Evolutionary conservation across 805 yeast species (phyloP).

Genomic region (Maudiozyma barnettii): DNA sequence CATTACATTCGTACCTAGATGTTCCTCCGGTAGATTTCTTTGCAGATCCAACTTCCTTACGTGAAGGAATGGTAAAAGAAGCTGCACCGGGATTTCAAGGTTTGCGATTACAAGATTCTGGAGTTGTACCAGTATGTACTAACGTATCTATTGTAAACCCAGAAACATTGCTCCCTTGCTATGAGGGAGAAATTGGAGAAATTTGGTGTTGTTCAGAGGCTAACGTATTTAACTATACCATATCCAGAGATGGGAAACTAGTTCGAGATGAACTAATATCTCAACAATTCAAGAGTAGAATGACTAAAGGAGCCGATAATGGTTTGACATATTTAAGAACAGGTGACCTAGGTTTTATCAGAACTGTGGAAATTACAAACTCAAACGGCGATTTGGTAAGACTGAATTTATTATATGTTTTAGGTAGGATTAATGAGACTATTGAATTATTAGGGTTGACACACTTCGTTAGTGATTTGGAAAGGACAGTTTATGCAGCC

Average conservation of each 20-base stretch:
- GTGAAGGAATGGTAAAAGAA: conserved; percentile 79
- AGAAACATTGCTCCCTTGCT: conserved; percentile 70
- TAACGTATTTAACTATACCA: conserved; percentile 52
- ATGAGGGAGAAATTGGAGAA: conserved; percentile 90
- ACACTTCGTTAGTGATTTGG: conserved; percentile 84
- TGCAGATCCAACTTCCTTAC: conserved; percentile 76
- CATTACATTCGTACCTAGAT: conserved; percentile 72
- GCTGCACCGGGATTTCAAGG: conserved; percentile 6
- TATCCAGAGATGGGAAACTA: conserved; percentile 29
- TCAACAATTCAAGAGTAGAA: conserved; percentile 52
- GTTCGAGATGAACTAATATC: conserved; percentile 43
- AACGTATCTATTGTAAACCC: conserved; percentile 94
- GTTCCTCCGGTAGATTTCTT: conserved; percentile 81
- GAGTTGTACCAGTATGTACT: conserved; percentile 91
- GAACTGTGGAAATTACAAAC: conserved; percentile 47
- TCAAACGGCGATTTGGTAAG: conserved; percentile 31
- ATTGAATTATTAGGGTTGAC: conserved; percentile 86
- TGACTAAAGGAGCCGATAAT: conserved; percentile 51
- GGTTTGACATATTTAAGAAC: conserved; percentile 68
- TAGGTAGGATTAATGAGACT: conserved; percentile 79
- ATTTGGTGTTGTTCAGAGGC: conserved; percentile 94
- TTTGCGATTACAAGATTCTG: conserved; percentile 81
- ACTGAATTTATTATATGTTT: conserved; percentile 71
- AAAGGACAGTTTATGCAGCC: conserved; percentile 47
- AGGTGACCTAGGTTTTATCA: conserved; percentile 90